A percentile compares a stretch with the other conserved stretches of the same genome.
Evolutionary conservation across 177 flowering plant species (phyloP).

Genomic region (Vitis hybrid): DNA sequence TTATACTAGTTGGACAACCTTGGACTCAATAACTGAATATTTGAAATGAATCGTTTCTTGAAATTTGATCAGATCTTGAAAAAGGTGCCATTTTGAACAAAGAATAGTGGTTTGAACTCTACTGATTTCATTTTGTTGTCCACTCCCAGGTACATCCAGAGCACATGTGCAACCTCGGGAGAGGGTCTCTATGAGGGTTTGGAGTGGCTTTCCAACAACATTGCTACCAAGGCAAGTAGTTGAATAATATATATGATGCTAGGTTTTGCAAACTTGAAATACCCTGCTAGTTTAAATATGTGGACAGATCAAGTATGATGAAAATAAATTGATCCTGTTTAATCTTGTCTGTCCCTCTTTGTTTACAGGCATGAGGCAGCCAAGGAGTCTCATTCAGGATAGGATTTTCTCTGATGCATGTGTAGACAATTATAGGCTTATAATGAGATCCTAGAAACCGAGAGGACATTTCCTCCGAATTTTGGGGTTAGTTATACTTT

Average conservation of each 20-base stretch:
- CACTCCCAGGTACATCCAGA: slow-evolving; percentile 65
- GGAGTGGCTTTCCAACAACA: slow-evolving; percentile 74
- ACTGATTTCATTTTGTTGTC: slow-evolving; percentile 3
- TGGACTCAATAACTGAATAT: no score
- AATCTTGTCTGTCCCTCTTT: background rate
- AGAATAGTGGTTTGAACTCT: background rate
- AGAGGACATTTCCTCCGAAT: no score
- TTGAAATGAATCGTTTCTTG: no score
- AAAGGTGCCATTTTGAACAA: background rate
- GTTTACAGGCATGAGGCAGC: slow-evolving; percentile 30
- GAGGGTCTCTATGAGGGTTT: slow-evolving; percentile 71
- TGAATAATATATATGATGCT: background rate
- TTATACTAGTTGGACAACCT: no score
- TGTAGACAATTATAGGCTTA: no score
- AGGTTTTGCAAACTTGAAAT: no score
- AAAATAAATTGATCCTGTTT: no score
- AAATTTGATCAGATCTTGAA: background rate
- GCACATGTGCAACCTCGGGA: slow-evolving; percentile 74
- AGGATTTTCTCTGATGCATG: background rate
- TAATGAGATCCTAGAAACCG: no score
- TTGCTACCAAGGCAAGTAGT: slow-evolving; percentile 50
- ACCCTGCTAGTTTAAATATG: no score
- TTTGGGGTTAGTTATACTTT: no score
- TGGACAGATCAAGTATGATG: no score
- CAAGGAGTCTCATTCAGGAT: slow-evolving; percentile 4